These are phyloP conservation scores for Verbascum thapsus DNA, from an alignment of 257 asterid genomes.

Conservation along the genomic window DNA sequence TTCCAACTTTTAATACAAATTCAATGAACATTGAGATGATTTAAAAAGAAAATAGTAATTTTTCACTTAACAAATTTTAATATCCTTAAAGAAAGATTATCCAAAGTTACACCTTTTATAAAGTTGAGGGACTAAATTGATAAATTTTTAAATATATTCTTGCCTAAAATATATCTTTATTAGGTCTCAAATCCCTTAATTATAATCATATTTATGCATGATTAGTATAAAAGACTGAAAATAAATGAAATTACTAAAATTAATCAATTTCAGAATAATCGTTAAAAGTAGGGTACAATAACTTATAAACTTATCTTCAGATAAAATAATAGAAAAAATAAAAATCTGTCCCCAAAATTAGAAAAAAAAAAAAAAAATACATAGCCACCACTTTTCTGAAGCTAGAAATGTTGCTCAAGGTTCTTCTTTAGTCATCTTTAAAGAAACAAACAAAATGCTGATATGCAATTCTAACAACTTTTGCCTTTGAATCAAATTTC, in stretches of 20 bases:
- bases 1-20: conserved; percentile 1
- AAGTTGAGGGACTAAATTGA: too few species aligned
- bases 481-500: conserved; percentile 40
- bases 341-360: not conserved
- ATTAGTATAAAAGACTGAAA: too few species aligned
- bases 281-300: too few species aligned
- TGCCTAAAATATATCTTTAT: too few species aligned
- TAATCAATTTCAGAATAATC: too few species aligned
- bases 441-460: conserved; percentile 40
- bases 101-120: too few species aligned
- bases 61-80: too few species aligned
- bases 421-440: conserved; percentile 27
- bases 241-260: too few species aligned
- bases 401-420: conserved; percentile 20
- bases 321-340: conserved; percentile 14
- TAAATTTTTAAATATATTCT: too few species aligned
- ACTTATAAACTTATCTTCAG: not conserved
- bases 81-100: too few species aligned
- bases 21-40: not conserved
- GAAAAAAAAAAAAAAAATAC: not conserved
- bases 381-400: conserved; percentile 15
- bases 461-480: conserved; percentile 52
- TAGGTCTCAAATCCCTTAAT: too few species aligned
- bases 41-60: not conserved
- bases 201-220: too few species aligned